Evolutionary conservation across 1,139 yeast genomes (phyloP).

Genomic region (Candida tetrigidarum): DNA sequence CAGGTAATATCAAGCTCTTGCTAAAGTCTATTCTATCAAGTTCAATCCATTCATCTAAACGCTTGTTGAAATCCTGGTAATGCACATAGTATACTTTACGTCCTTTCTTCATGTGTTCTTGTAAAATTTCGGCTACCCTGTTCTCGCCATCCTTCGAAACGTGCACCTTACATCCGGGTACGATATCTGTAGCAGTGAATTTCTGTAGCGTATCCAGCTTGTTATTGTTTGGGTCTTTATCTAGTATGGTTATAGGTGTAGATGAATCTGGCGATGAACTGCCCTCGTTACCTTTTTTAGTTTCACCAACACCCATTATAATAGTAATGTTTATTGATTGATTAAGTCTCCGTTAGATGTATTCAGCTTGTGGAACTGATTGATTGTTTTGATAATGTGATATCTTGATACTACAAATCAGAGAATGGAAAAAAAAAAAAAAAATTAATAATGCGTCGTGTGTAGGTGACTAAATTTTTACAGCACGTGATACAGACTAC

Average conservation of each 20-base stretch:
- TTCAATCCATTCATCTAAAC: conserved; percentile 90
- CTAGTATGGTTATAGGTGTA: conserved; percentile 12
- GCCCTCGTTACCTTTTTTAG: conserved; percentile 1
- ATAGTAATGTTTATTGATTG: conserved; percentile 6
- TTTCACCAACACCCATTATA: conserved; percentile 9
- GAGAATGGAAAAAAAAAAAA: neutral
- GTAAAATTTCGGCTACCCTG: conserved; percentile 84
- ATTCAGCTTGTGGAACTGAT: neutral
- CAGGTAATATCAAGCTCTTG: conserved; percentile 73
- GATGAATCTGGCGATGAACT: conserved; percentile 9
- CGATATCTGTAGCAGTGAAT: conserved; percentile 51
- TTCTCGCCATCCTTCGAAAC: conserved; percentile 81
- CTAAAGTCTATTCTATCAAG: conserved; percentile 70
- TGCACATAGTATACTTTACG: conserved; percentile 88
- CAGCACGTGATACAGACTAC: neutral
- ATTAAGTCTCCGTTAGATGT: neutral
- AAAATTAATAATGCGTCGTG: conserved; percentile 4
- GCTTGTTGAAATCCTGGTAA: conserved; percentile 88
- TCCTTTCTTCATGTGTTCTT: conserved; percentile 75
- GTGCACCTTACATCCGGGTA: conserved; percentile 78
- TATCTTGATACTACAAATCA: conserved; percentile 1
- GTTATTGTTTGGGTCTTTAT: conserved; percentile 8
- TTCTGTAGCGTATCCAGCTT: conserved; percentile 13
- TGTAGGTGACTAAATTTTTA: neutral
- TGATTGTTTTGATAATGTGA: neutral